phyloP scores from a whole-genome alignment of 2,329 filamentous ascomycete genomes.

The Arthrobotrys megalospora region DNA sequence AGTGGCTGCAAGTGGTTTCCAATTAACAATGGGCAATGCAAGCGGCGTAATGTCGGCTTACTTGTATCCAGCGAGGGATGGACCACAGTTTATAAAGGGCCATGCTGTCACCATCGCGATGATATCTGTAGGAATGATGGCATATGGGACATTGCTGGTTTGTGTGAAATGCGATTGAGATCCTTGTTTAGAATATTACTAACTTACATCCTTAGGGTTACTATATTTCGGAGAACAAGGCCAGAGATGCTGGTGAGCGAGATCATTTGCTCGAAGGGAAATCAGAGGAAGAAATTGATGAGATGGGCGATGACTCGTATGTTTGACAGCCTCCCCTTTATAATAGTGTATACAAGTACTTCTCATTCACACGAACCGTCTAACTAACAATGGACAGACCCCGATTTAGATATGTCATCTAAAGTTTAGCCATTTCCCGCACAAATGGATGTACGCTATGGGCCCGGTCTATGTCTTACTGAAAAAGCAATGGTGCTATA shows the following conservation, averaged over 20 bases:
- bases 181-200: background rate
- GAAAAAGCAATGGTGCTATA: too few species aligned
- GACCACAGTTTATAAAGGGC: constrained; percentile 74
- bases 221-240: constrained; percentile 66
- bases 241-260: constrained; percentile 66
- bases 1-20: constrained; percentile 79
- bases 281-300: constrained; percentile 68
- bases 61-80: constrained; percentile 70
- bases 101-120: constrained; percentile 76
- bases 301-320: constrained; percentile 68
- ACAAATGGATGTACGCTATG: too few species aligned
- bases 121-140: constrained; percentile 72
- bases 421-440: too few species aligned
- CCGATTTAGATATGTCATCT: constrained; percentile 54
- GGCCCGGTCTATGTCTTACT: too few species aligned
- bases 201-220: constrained; percentile 37
- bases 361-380: background rate
- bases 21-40: constrained; percentile 79
- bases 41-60: constrained; percentile 82
- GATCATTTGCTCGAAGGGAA: constrained; percentile 68
- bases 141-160: constrained; percentile 71
- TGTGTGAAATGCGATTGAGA: constrained; percentile 67
- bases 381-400: constrained; percentile 31
- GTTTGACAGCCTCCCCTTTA: constrained; percentile 19
- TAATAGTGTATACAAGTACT: too few species aligned